Base-by-base conservation (phyloP, 257 asterid genomes). In the Sherardia arvensis region DNA sequence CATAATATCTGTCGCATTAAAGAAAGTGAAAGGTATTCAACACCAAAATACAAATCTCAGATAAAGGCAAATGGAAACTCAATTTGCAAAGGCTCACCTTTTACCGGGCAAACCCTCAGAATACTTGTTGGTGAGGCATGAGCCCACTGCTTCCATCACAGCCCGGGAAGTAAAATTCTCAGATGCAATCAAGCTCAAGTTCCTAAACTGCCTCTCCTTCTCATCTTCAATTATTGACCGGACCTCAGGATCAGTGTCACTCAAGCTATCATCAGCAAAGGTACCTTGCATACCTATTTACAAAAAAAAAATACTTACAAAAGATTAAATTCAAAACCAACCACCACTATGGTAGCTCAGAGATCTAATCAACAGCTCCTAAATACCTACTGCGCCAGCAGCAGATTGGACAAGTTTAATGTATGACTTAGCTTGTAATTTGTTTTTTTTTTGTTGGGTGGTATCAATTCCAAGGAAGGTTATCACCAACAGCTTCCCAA, bases 91-190 rank as follows among this genome's bases (percentile, higher is more conserved):
- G 66, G 26, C 66, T 58, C 65, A 90, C 96, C 99, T 85, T 82
- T 89, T 92, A 22, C 96, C 96, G 53, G 99, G 97, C 54, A 92
- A 80, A 61, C 99, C 99, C 79, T 89, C 97, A 3, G 99, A 89
- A 65, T 92, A 92, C 62, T 92, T 92, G 71, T 92, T 92, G 43
- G 99, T 89, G 70, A 92, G 87, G 85, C 97, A 89, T 70, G 99
- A 92, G 74, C 99, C 99, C 71, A 92, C 99, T 17, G 95, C 99
- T 79, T 92, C 97, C 99, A 92, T 92, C 75, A 92, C 99, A 51
- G 99, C 97, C 62, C 95, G 88, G 43, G 96, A 92, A 15, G 99
- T 92, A 75, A 87, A 92, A 72, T 92, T 92, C 77, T 92, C 99
- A 0, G 97, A 92, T 61, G 99, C 99, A 73, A 92, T 92, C 72